Base-by-base conservation (phyloP, 164 flowering plant species). In the Pachysandra terminalis region DNA sequence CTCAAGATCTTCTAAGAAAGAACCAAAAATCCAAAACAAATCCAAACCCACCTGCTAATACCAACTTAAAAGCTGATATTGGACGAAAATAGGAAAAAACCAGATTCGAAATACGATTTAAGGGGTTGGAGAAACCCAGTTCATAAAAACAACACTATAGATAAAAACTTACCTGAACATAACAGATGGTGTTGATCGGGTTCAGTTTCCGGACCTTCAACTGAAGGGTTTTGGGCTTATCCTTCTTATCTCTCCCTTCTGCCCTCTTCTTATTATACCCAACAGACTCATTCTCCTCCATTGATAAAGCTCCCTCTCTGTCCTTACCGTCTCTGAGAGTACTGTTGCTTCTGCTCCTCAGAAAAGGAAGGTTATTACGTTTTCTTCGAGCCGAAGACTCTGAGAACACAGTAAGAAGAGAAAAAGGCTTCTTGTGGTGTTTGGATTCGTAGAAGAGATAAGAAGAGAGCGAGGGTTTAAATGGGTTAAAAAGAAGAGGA, bases 211-310 rank as follows among this genome's bases (percentile, higher is more conserved):
- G 76, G 9, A 64, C 77, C 78, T 89, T 94, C 71, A 84, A 71
- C 71, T 91, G 87, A 45, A 89, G 85, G 57, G 17, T 80, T 71
- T 79, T 89, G 22, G 86, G 83, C 73, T 69, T 75, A 68, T 80
- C 85, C 26, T 57, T 75, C 67, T 77, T 81, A 63, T 90, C 98
- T 65, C 67, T 80, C 25, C 98, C 97, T 75, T 87, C 93, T 14
- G 96, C 97, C 74, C 98, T 86, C 59, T 78, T 87, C 77, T 81
- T 85, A 62, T 94, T 94, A 68, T 87, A 93, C 64, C 82, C 88
- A 62, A 37, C 71, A 66, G 71, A 37, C 27, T 73, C 82, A 32
- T 24, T 64, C 60, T 83, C 83, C 56, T 81, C 81, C 87, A 82
- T 81, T n/a, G 74, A 24, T 0, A 48, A 56, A 21, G 59, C 66